Percentiles rank a stretch among this genome's conserved stretches.
Evolutionary conservation across 2,329 filamentous ascomycete genomes (phyloP).

Genomic region (Grosmannia serpens): DNA sequence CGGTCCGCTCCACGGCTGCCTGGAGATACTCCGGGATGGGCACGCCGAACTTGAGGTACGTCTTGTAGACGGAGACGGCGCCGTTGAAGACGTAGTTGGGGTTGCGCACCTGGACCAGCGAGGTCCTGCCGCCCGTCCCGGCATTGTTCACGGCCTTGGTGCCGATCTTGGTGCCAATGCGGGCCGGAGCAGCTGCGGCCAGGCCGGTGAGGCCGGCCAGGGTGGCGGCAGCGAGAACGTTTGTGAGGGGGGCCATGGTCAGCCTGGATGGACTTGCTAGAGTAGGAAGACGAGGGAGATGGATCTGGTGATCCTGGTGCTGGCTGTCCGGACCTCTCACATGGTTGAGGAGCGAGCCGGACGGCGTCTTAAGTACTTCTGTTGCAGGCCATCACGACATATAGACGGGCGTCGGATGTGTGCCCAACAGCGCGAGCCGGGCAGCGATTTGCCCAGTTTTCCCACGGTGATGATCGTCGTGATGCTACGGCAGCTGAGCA

Average conservation of each 20-base stretch:
- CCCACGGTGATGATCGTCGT: too few species aligned
- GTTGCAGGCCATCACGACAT: too few species aligned
- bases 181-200: slow-evolving; percentile 18
- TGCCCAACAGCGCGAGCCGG: too few species aligned
- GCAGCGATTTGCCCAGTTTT: too few species aligned
- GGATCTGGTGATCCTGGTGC: too few species aligned
- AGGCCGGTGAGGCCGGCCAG: slow-evolving; percentile 14
- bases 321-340: too few species aligned
- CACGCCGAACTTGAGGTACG: slow-evolving; percentile 27
- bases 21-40: slow-evolving; percentile 23
- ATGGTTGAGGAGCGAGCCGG: too few species aligned
- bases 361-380: too few species aligned
- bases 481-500: not conserved
- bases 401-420: too few species aligned
- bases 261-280: too few species aligned
- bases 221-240: slow-evolving; percentile 15
- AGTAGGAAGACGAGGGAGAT: too few species aligned
- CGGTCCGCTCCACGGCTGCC: slow-evolving; percentile 17
- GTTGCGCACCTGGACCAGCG: slow-evolving; percentile 23
- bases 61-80: slow-evolving; percentile 23
- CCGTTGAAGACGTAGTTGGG: slow-evolving; percentile 24
- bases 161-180: slow-evolving; percentile 14
- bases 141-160: slow-evolving; percentile 19
- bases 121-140: slow-evolving; percentile 25
- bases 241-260: slow-evolving; percentile 6